These are phyloP conservation scores for Brassica hybrid DNA, from an alignment of 441 rosid species.

Conservation along the genomic window DNA sequence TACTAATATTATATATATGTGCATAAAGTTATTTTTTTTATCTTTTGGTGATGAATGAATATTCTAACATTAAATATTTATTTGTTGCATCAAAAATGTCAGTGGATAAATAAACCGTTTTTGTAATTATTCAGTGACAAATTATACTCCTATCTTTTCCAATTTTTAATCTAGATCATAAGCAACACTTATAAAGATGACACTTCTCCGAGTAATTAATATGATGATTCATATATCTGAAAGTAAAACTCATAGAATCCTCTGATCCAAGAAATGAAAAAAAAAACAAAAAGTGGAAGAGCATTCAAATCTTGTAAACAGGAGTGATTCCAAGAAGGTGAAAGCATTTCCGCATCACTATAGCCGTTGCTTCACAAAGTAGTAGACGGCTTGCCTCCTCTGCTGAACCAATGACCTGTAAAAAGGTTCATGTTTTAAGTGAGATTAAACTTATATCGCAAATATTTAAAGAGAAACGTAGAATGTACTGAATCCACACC, in stretches of 20 bases:
- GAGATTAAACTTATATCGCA: background rate
- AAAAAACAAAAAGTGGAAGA: background rate
- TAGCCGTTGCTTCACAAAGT: constrained; percentile 83
- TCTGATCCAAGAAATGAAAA: background rate
- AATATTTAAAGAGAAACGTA: background rate
- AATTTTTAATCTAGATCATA: too few relatives aligned
- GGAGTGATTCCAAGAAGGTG: constrained; percentile 77
- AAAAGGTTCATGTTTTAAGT: background rate
- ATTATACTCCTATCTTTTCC: too few relatives aligned
- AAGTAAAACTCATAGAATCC: background rate
- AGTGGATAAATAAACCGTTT: too few relatives aligned
- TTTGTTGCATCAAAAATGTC: too few relatives aligned
- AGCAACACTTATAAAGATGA: too few relatives aligned
- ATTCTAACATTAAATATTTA: too few relatives aligned
- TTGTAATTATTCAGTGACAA: too few relatives aligned
- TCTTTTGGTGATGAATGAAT: too few relatives aligned
- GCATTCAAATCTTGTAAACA: constrained; percentile 71
- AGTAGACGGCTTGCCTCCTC: constrained; percentile 80
- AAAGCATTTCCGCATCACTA: constrained; percentile 75
- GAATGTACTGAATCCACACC: constrained; percentile 52
- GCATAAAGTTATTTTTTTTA: too few relatives aligned
- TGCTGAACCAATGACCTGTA: constrained; percentile 75
- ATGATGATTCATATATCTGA: background rate
- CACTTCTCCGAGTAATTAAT: background rate
- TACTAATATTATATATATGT: too few relatives aligned